Evolutionary conservation across 192 early-diverging fungal species (phyloP).

Genomic region (Backusella macrospora): DNA sequence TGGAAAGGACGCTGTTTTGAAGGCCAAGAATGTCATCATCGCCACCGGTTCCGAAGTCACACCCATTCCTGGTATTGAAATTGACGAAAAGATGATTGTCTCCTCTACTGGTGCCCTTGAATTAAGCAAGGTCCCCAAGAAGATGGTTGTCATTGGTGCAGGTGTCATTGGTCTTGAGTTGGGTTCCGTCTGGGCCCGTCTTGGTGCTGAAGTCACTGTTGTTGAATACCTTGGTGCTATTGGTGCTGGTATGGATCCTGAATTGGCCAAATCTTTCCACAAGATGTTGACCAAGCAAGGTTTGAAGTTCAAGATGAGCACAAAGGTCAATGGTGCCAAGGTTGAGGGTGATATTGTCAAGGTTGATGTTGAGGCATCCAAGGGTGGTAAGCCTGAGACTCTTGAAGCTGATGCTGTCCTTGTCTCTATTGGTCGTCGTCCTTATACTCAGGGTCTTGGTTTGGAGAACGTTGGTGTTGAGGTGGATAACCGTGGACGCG

Average conservation of each 20-base stretch:
- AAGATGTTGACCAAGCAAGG: slow-evolving; percentile 92
- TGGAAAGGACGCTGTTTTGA: slow-evolving; percentile 68
- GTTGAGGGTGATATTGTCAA: slow-evolving; percentile 84
- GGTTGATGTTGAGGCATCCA: slow-evolving; percentile 89
- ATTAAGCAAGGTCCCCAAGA: slow-evolving; percentile 92
- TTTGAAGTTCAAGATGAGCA: slow-evolving; percentile 97
- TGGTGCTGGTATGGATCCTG: slow-evolving; percentile 96
- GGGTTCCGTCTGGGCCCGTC: slow-evolving; percentile 96
- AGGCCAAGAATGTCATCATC: slow-evolving; percentile 97
- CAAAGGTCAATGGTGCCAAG: slow-evolving; percentile 92
- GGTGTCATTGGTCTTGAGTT: slow-evolving; percentile 99
- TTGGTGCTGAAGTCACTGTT: slow-evolving; percentile 93
- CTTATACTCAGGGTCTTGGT: slow-evolving; percentile 90
- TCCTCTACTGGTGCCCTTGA: slow-evolving; percentile 98
- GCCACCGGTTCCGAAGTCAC: slow-evolving; percentile 97
- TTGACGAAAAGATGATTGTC: slow-evolving; percentile 96
- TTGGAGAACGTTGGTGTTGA: slow-evolving; percentile 90
- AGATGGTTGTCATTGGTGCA: slow-evolving; percentile 98
- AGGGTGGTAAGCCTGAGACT: slow-evolving; percentile 78
- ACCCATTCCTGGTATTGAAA: slow-evolving; percentile 88
- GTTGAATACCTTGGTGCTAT: slow-evolving; percentile 93
- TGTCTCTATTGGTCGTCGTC: slow-evolving; percentile 93
- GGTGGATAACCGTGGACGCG: slow-evolving; percentile 84
- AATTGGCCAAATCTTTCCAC: slow-evolving; percentile 93
- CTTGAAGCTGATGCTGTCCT: slow-evolving; percentile 91